Evolutionary conservation across 202 grass and related monocot species (phyloP).

Genomic region (Hordeum pubiflorum): DNA sequence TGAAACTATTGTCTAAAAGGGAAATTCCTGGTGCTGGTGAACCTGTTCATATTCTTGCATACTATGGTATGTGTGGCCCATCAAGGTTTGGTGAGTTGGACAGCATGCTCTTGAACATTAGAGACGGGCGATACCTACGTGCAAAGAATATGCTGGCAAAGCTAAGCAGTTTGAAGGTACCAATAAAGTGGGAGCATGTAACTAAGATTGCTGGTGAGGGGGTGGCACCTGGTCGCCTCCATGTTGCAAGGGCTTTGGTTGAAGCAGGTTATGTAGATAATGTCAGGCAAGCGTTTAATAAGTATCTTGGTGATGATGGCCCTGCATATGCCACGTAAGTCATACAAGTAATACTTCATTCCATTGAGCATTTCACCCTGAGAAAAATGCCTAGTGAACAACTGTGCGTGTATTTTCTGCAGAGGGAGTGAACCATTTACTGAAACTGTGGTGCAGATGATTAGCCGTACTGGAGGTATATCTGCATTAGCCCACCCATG

Average conservation of each 20-base stretch:
- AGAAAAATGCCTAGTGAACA: slow-evolving; percentile 23
- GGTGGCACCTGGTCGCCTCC: slow-evolving; percentile 74
- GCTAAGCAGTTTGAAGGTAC: slow-evolving; percentile 52
- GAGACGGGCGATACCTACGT: slow-evolving; percentile 62
- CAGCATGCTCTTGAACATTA: slow-evolving; percentile 55
- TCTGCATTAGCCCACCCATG: slow-evolving; percentile 90
- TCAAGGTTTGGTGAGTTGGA: slow-evolving; percentile 58
- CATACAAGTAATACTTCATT: not conserved
- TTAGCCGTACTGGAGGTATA: slow-evolving; percentile 67
- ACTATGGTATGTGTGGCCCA: slow-evolving; percentile 79
- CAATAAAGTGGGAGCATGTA: slow-evolving; percentile 64
- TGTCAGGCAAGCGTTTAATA: slow-evolving; percentile 81
- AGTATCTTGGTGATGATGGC: slow-evolving; percentile 68
- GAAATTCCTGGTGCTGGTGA: slow-evolving; percentile 52
- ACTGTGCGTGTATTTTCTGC: slow-evolving; percentile 4
- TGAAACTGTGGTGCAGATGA: slow-evolving; percentile 67
- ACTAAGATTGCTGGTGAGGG: slow-evolving; percentile 78
- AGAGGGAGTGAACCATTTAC: slow-evolving; percentile 80
- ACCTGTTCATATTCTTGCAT: slow-evolving; percentile 86
- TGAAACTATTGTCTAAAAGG: slow-evolving; percentile 37
- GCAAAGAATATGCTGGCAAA: slow-evolving; percentile 75
- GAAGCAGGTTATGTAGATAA: slow-evolving; percentile 72
- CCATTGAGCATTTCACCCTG: not conserved
- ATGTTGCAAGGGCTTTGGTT: slow-evolving; percentile 82
- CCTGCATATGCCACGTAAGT: slow-evolving; percentile 82